phyloP scores from a whole-genome alignment of 768 basidiomycete species.

The Naganishia friedmannii region DNA sequence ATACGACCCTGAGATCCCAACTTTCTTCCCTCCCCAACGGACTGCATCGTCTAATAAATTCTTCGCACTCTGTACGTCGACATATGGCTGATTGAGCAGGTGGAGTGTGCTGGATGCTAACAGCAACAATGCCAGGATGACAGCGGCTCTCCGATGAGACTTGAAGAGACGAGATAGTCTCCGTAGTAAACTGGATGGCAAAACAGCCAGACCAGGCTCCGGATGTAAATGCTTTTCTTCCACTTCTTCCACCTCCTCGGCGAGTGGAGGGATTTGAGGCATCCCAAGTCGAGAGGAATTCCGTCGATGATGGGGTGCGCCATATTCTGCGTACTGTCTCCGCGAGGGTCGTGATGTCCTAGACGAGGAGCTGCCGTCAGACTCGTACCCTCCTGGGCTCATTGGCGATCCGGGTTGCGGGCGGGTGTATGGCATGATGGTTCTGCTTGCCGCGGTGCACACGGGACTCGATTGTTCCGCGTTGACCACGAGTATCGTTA shows the following conservation, averaged over 20 bases:
- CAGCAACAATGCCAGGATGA: constrained; percentile 13
- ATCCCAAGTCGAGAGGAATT: not conserved
- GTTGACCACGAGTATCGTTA: no score
- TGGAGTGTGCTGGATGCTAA: constrained; percentile 7
- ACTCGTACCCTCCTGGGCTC: constrained; percentile 4
- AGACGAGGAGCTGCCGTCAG: constrained; percentile 7
- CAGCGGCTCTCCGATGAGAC: not conserved
- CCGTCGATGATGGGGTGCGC: not conserved
- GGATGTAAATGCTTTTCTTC: constrained; percentile 20
- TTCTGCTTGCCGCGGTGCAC: not conserved
- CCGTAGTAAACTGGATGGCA: not conserved
- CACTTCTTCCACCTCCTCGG: constrained; percentile 35
- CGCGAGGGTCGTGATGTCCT: not conserved
- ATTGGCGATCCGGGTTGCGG: not conserved
- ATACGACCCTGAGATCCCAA: not conserved
- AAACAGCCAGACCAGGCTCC: constrained; percentile 34
- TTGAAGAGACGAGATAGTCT: constrained; percentile 18
- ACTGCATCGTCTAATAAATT: constrained; percentile 15
- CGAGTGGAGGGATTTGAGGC: constrained; percentile 53
- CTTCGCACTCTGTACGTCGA: constrained; percentile 2
- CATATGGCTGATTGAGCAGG: constrained; percentile 13
- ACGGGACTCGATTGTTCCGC: no score
- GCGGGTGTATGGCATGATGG: not conserved
- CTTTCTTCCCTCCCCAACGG: constrained; percentile 3
- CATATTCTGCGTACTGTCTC: constrained; percentile 1